phyloP scores from a whole-genome alignment of 768 basidiomycete species.

The Leccinum arenicola region DNA sequence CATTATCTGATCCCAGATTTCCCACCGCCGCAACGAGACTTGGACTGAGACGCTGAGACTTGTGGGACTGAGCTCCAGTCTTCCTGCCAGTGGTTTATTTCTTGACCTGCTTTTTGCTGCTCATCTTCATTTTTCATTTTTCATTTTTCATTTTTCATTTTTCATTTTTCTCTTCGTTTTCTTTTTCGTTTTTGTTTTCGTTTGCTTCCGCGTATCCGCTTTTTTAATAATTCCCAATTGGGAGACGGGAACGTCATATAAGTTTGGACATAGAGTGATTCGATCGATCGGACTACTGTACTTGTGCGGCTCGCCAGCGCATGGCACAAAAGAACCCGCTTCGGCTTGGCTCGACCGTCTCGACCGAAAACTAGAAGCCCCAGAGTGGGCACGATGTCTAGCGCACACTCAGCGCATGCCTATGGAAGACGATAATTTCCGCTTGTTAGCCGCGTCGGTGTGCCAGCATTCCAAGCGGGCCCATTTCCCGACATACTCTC shows the following conservation, averaged over 20 bases:
- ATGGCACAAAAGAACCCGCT: neutral
- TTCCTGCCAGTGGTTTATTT: neutral
- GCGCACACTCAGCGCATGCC: neutral
- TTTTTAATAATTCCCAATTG: conserved; percentile 1
- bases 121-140: neutral
- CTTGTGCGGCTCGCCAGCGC: neutral
- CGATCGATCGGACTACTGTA: conserved; percentile 5
- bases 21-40: conserved; percentile 37
- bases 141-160: neutral
- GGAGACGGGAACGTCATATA: neutral
- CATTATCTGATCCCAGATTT: conserved; percentile 63
- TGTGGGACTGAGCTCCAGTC: neutral
- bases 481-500: neutral
- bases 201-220: neutral
- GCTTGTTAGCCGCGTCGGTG: neutral
- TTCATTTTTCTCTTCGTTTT: neutral
- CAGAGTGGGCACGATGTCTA: neutral
- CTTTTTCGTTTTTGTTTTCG: neutral
- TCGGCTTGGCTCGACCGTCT: conserved; percentile 3
- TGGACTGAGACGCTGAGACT: conserved; percentile 3
- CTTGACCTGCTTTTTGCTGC: neutral
- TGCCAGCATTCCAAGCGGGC: neutral
- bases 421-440: conserved; percentile 9
- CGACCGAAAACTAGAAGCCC: neutral
- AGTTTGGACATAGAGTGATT: neutral